Conservation (phyloP, 2,329 filamentous ascomycete species). For the Onygena corvina region DNA sequence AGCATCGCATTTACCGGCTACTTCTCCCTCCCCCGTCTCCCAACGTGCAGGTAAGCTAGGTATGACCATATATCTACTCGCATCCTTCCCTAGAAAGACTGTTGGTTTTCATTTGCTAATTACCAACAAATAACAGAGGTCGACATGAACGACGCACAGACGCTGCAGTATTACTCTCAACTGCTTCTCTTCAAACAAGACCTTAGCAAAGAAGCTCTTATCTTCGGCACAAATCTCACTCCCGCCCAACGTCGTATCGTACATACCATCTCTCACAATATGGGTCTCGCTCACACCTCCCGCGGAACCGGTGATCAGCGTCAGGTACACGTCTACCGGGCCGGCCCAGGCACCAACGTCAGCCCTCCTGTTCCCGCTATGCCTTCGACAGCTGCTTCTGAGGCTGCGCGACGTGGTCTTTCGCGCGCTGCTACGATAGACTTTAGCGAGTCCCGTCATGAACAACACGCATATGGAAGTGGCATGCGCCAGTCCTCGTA, state of each 20-base stretch:
- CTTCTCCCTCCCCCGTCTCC: conserved; percentile 57
- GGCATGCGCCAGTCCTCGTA: conserved; percentile 70
- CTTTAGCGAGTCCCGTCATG: conserved; percentile 71
- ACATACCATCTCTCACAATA: conserved; percentile 88
- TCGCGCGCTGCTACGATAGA: conserved; percentile 96
- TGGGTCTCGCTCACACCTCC: conserved; percentile 82
- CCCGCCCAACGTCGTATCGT: conserved; percentile 80
- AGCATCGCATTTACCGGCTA: conserved; percentile 50
- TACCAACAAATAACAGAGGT: conserved; percentile 47
- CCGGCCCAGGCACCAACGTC: conserved; percentile 40
- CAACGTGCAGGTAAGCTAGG: conserved; percentile 35
- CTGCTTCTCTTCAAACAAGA: conserved; percentile 81
- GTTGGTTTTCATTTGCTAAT: conserved; percentile 14
- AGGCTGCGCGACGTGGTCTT: conserved; percentile 69
- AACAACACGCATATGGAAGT: conserved; percentile 47
- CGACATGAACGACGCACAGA: conserved; percentile 82
- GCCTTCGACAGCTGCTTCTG: conserved; percentile 52
- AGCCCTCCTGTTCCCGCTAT: conserved; percentile 52
- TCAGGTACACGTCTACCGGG: conserved; percentile 74
- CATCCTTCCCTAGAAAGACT: conserved; percentile 2
- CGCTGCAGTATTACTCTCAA: conserved; percentile 80
- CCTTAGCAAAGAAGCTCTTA: conserved; percentile 60
- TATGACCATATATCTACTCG: conserved; percentile 20
- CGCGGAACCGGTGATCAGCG: conserved; percentile 77
- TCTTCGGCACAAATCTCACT: conserved; percentile 69